Evolutionary conservation across 371 early-diverging fungal species (phyloP).

Genomic region (Rhizomucor pusillus): DNA sequence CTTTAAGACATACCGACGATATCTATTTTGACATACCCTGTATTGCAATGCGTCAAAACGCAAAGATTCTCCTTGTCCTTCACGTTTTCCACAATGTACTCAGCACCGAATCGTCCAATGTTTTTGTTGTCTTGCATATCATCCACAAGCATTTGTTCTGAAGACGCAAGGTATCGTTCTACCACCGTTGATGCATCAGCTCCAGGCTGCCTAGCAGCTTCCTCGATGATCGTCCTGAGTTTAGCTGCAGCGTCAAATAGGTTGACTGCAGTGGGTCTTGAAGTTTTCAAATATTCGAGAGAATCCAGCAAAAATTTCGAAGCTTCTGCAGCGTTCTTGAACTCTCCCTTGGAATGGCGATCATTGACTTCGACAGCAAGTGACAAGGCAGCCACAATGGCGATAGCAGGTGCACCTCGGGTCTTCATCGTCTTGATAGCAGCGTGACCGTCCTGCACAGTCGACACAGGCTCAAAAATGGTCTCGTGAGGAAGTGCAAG

Average conservation of each 20-base stretch:
- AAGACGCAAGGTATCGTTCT: slow-evolving; percentile 63
- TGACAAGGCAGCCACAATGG: slow-evolving; percentile 91
- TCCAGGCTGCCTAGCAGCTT: slow-evolving; percentile 12
- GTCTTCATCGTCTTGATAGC: slow-evolving; percentile 95
- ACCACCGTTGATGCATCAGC: slow-evolving; percentile 41
- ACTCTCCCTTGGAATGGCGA: slow-evolving; percentile 28
- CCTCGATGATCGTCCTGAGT: slow-evolving; percentile 47
- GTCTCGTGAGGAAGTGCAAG: slow-evolving; percentile 87
- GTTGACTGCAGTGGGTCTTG: slow-evolving; percentile 96
- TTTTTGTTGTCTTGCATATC: slow-evolving; percentile 87
- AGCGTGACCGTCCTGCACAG: slow-evolving; percentile 75
- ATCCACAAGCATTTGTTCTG: slow-evolving; percentile 82
- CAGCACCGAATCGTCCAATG: slow-evolving; percentile 85
- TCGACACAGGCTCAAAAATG: slow-evolving; percentile 69
- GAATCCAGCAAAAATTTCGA: slow-evolving; percentile 55
- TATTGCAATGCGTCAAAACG: slow-evolving; percentile 96
- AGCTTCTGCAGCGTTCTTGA: slow-evolving; percentile 43
- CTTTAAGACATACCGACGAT: background rate
- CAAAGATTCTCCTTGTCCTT: slow-evolving; percentile 44
- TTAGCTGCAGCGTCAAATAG: slow-evolving; percentile 89
- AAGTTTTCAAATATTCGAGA: slow-evolving; percentile 81
- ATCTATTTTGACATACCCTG: slow-evolving; percentile 57
- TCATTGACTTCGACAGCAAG: slow-evolving; percentile 81
- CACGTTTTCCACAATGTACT: slow-evolving; percentile 51
- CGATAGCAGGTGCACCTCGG: slow-evolving; percentile 95